phyloP scores from a whole-genome alignment of 148 eudicot genomes.

The Drosera capensis region DNA sequence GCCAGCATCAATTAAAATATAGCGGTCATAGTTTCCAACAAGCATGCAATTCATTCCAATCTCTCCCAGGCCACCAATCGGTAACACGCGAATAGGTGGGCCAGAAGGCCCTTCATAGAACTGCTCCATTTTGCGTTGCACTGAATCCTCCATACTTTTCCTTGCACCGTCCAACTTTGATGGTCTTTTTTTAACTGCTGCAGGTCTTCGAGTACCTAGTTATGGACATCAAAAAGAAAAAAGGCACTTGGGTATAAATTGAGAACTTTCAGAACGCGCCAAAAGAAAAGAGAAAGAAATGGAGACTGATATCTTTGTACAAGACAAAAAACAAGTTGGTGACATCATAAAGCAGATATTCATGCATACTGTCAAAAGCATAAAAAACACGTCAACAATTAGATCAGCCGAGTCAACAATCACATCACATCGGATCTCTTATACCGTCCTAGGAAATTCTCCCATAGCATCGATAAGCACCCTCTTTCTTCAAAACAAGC shows the following conservation, averaged over 20 bases:
- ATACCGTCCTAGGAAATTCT: too few species aligned
- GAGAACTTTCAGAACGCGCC: too few species aligned
- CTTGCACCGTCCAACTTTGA: conserved; percentile 71
- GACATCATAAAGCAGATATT: too few species aligned
- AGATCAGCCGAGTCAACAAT: too few species aligned
- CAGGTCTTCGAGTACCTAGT: conserved; percentile 45
- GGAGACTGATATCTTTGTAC: too few species aligned
- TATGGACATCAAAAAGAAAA: conserved; percentile 1
- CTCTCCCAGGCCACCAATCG: conserved; percentile 97
- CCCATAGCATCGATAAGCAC: too few species aligned
- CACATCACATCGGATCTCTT: too few species aligned
- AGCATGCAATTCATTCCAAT: conserved; percentile 99
- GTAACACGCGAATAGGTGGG: conserved; percentile 87
- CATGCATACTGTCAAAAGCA: too few species aligned
- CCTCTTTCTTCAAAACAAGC: too few species aligned
- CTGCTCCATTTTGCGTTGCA: conserved; percentile 86
- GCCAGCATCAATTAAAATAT: conserved; percentile 93
- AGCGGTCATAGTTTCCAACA: conserved; percentile 92
- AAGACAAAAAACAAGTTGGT: too few species aligned
- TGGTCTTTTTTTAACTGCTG: conserved; percentile 40
- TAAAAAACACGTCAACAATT: too few species aligned
- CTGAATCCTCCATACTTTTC: conserved; percentile 94
- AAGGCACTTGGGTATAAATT: neutral
- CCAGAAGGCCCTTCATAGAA: conserved; percentile 94
- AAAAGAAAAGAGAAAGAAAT: too few species aligned